phyloP scores from a whole-genome alignment of 257 asterid species.

The Catharanthus roseus region DNA sequence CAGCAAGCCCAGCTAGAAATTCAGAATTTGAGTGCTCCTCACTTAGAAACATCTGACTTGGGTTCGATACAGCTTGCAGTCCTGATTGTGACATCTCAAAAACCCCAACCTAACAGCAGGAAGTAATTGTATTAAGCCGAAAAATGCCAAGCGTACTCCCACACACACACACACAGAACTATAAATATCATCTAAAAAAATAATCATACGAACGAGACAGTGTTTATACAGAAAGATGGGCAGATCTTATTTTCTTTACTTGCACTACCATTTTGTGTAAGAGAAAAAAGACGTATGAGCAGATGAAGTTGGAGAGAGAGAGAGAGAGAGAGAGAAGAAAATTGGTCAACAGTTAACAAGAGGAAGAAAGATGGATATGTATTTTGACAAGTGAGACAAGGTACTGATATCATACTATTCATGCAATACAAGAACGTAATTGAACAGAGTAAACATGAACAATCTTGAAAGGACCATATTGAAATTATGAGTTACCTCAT shows the following conservation, averaged over 20 bases:
- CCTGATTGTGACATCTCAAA: constrained; percentile 77
- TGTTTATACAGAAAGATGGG: background rate
- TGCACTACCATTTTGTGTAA: background rate
- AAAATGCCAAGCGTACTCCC: background rate
- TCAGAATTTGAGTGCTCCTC: constrained; percentile 79
- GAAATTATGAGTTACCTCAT: constrained; percentile 58
- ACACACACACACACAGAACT: background rate
- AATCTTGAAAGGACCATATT: background rate
- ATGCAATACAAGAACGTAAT: background rate
- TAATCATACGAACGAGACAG: background rate
- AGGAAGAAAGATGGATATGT: background rate
- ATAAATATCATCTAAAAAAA: background rate
- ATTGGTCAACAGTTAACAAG: background rate
- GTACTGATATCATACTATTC: background rate
- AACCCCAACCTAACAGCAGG: constrained; percentile 77
- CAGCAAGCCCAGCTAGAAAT: constrained; percentile 82
- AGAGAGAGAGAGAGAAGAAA: too few relatives aligned
- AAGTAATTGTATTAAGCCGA: constrained; percentile 6
- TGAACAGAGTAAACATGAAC: background rate
- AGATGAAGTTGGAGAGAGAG: too few relatives aligned
- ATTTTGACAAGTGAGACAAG: background rate
- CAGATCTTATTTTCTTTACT: background rate
- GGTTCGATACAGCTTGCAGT: constrained; percentile 68
- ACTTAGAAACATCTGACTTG: constrained; percentile 79
- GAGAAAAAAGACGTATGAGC: background rate